These are phyloP conservation scores for Sarocladium strictum DNA, from an alignment of 2,329 filamentous ascomycete genomes.

Conservation along the genomic window DNA sequence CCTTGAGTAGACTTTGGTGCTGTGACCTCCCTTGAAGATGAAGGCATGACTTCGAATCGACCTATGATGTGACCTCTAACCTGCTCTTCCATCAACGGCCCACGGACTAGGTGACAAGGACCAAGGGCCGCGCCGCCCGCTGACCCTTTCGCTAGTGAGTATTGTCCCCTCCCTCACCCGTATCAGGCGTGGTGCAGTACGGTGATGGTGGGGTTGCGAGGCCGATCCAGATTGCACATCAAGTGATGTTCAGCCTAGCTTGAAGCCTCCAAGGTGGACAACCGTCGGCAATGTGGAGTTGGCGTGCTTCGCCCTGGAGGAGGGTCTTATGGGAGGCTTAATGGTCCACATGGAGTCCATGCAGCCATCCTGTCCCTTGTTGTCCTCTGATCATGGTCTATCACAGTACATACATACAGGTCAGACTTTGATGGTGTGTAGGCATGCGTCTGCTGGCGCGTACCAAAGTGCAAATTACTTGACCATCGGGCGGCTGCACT, in stretches of 20 bases:
- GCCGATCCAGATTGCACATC: constrained; percentile 5
- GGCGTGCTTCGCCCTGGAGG: background rate
- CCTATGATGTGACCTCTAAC: no score
- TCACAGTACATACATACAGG: background rate
- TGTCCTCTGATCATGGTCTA: background rate
- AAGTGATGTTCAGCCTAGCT: background rate
- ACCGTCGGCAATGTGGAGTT: background rate
- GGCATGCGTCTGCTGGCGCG: background rate
- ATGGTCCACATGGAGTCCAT: background rate
- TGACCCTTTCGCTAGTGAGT: constrained; percentile 5
- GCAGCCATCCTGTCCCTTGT: background rate
- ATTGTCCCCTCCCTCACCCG: background rate
- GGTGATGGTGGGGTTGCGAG: constrained; percentile 6
- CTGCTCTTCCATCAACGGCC: background rate
- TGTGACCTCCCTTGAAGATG: background rate
- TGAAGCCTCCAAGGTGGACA: background rate
- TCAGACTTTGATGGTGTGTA: background rate
- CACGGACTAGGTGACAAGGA: constrained; percentile 1
- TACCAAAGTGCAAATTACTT: background rate
- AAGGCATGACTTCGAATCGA: background rate
- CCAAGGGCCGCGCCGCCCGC: constrained; percentile 7
- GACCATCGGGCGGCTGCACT: background rate
- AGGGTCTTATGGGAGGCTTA: background rate
- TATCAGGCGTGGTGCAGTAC: background rate
- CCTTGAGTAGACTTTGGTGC: background rate